Evolutionary conservation across 208 protist species (phyloP), one percentile per base, ranked within the genome.

Genomic region (Trypanosoma caninum): DNA sequence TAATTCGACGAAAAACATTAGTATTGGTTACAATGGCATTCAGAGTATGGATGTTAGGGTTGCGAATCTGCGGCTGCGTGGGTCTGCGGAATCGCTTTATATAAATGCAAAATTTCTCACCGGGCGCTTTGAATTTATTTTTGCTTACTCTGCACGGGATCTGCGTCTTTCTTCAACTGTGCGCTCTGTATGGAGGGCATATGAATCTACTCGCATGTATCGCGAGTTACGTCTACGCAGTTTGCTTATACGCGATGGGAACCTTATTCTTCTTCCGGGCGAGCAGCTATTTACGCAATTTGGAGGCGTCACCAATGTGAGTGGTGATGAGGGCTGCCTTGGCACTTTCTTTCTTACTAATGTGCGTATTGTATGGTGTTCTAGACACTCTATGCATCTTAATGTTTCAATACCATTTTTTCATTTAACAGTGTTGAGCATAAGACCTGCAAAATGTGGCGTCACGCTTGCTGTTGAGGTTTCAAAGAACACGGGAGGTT

Each of bases 401-500:
- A 99, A 99, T 76, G 91, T 98, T 22, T 96, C 84, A 25, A 94
- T 99, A 44, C 97, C 97, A 18, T 98, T 98, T 58, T 46, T 98
- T 18, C 95, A 98, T 68, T 76, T 98, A 20, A 84, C 73, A 22
- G 71, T 69, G 25, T 33, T 97, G 14, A 69, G 69, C 34, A 60
- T 89, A 13, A 82, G 91, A 59, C 69, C 86, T 23, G 94, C 89
- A 14, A 89, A 83, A 37, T 94, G 91, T 58, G 93, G 93, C 2
- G 62, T 56, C 20, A 81, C 89, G 8, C 73, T 98, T 16, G 83
- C 97, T 0, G 48, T 97, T 10, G 81, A 95, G 53, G 92, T 83
- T 5, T 86, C 79, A 10, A 28, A 7, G 18, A 77, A 76, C 47
- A 78, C 74, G 14, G 88, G 89, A 31, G 70, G 71, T 31, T 96